Conservation (phyloP, 2,329 filamentous ascomycete genomes). For the Ascochyta clinopodiicola region DNA sequence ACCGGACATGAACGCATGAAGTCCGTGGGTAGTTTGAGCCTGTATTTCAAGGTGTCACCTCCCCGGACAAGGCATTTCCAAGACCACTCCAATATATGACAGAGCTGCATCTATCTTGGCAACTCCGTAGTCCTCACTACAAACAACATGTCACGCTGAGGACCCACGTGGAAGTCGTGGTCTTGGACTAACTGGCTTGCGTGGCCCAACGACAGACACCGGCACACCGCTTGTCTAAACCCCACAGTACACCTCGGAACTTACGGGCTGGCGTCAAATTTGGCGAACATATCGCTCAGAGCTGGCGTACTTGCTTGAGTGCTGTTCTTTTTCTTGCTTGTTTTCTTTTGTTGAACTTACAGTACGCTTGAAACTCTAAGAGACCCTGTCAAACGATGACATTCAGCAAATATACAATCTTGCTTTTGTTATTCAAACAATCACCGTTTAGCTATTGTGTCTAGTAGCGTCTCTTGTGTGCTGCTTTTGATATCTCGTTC, state of each 20-base stretch:
- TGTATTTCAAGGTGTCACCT: constrained; percentile 35
- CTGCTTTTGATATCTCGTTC: neutral
- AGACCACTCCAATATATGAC: constrained; percentile 26
- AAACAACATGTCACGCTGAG: constrained; percentile 8
- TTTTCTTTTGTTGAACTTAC: neutral
- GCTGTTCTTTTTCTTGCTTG: neutral
- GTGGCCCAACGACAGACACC: neutral
- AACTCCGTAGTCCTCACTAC: constrained; percentile 6
- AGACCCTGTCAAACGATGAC: neutral
- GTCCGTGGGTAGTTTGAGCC: constrained; percentile 46
- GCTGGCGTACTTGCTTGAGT: neutral
- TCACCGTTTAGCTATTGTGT: neutral
- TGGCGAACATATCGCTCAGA: neutral
- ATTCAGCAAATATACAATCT: neutral
- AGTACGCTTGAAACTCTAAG: neutral
- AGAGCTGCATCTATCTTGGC: constrained; percentile 27
- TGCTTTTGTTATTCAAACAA: neutral
- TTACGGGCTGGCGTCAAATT: neutral
- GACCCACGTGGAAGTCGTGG: neutral
- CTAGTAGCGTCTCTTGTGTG: neutral
- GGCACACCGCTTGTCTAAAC: constrained; percentile 5
- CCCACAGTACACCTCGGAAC: neutral
- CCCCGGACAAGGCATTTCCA: constrained; percentile 24
- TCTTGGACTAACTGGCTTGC: constrained; percentile 7
- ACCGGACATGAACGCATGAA: constrained; percentile 48